Base-by-base conservation (phyloP, 257 asterid genomes). In the Solanum piurae region DNA sequence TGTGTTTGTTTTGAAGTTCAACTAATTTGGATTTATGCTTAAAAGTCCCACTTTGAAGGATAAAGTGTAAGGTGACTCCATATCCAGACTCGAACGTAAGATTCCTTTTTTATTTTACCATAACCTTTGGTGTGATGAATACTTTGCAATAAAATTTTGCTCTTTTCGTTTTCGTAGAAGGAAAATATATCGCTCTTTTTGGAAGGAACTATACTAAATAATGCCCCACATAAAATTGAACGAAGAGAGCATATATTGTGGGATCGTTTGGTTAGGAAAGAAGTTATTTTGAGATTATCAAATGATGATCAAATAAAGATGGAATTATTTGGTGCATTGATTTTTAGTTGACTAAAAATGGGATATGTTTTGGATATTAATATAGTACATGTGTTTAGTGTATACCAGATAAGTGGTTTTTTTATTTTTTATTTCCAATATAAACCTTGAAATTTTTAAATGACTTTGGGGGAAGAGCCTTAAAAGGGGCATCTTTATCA, bases 181-280 rank as follows among this genome's bases (percentile, higher is more conserved):
- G 72, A n/a, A 64, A 64, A 64, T 64, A 64, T 64, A 64, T 64
- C 0, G 31, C 4, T 10, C 33, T 9, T 60, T 60, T 23, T 10
- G 33, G 7, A 66, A 66, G 34, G 74, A 66, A 27, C 20, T 25
- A 66, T 66, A 12, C 0, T 66, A 27, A 25, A 66, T 66, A 66
- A 12, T 12, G 10, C 2, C 13, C 2, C 20, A 66, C 21, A 11
- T 66, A 66, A 25, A n/a, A 66, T 66, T 66, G 36, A 12, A 66
- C 2, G 0, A 13, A 66, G 36, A 25, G 20, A 66, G 36, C 20
- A 66, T 12, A 0, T 25, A 6, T 27, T 27, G 0, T 12, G 33
- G 18, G 4, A 2, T 64, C 4, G 4, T n/a, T 64, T 64, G 9
- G 2, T 27, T 66, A 13, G 10, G 5, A 12, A 66, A 27, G 21